Conservation (phyloP, 2,329 filamentous ascomycete genomes). For the Sarocladium kiliense region DNA sequence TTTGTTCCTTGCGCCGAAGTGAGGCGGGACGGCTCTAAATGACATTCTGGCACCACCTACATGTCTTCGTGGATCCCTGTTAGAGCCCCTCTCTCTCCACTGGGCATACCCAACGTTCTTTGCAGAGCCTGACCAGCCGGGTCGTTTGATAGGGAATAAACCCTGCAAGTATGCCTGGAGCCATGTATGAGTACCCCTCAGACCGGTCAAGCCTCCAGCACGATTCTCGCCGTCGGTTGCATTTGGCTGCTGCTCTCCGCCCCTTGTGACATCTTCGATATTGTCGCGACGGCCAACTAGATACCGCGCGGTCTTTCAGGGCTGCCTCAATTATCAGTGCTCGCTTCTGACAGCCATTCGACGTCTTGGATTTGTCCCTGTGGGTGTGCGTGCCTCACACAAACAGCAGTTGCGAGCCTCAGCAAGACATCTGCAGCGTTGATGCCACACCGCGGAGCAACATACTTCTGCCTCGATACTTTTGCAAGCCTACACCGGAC, state of each 20-base stretch:
- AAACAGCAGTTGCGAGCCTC: not conserved
- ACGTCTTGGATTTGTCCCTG: not conserved
- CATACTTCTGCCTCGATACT: not conserved
- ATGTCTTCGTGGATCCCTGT: no score
- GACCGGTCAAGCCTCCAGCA: constrained; percentile 8
- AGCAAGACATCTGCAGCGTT: not conserved
- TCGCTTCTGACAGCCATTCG: not conserved
- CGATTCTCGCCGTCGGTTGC: not conserved
- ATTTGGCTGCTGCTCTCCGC: not conserved
- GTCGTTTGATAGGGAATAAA: not conserved
- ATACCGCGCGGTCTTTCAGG: not conserved
- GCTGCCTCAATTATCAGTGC: not conserved
- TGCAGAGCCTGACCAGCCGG: constrained; percentile 1
- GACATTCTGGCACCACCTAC: no score
- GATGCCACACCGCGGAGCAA: not conserved
- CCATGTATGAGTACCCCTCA: constrained; percentile 3
- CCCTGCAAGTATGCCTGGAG: not conserved
- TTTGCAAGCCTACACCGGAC: not conserved
- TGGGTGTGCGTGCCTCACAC: not conserved
- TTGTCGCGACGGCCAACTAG: constrained; percentile 2
- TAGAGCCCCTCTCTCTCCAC: constrained; percentile 3
- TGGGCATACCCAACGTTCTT: not conserved
- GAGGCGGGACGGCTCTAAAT: no score
- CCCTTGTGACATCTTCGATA: not conserved
- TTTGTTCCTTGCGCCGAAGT: no score